A percentile compares a stretch with the other conserved stretches of the same genome.
These are phyloP conservation scores for Orobanche coerulescens DNA, from an alignment of 257 asterid species.

Conservation along the genomic window DNA sequence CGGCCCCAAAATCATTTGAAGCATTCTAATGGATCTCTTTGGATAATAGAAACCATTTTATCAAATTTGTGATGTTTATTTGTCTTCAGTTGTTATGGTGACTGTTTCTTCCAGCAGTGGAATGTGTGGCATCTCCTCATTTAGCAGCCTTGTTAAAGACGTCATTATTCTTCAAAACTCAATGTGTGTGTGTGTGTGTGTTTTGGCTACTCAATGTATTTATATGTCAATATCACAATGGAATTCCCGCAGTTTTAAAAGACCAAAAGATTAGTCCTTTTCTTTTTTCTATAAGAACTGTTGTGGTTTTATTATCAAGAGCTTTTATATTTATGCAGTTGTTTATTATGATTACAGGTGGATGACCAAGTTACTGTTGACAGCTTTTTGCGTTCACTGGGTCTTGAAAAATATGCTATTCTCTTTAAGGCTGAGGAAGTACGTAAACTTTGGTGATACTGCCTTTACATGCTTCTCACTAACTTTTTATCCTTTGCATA, in stretches of 20 bases:
- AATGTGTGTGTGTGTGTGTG: not conserved
- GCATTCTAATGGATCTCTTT: not conserved
- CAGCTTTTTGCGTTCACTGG: slow-evolving; percentile 65
- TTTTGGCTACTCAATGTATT: not conserved
- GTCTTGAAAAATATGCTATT: slow-evolving; percentile 69
- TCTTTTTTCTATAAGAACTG: too few species aligned
- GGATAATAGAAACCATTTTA: not conserved
- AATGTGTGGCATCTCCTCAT: not conserved
- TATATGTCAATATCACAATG: not conserved
- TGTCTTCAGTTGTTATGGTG: slow-evolving; percentile 10
- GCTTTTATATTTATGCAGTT: slow-evolving; percentile 9
- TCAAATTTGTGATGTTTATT: not conserved
- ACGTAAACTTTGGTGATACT: slow-evolving; percentile 22
- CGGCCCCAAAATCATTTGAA: slow-evolving; percentile 1
- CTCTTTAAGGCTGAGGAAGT: slow-evolving; percentile 93
- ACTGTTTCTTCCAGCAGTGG: slow-evolving; percentile 12
- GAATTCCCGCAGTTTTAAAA: slow-evolving; percentile 7
- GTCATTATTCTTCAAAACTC: slow-evolving; percentile 6
- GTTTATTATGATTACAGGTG: slow-evolving; percentile 40
- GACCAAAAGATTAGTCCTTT: not conserved
- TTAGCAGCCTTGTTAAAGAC: not conserved
- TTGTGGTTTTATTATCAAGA: slow-evolving; percentile 1
- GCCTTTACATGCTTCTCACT: not conserved
- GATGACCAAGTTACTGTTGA: slow-evolving; percentile 71
- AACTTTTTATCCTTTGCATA: slow-evolving; percentile 14